Evolutionary conservation across 2,329 filamentous ascomycete species (phyloP).

Genomic region (Monilinia fructicola): DNA sequence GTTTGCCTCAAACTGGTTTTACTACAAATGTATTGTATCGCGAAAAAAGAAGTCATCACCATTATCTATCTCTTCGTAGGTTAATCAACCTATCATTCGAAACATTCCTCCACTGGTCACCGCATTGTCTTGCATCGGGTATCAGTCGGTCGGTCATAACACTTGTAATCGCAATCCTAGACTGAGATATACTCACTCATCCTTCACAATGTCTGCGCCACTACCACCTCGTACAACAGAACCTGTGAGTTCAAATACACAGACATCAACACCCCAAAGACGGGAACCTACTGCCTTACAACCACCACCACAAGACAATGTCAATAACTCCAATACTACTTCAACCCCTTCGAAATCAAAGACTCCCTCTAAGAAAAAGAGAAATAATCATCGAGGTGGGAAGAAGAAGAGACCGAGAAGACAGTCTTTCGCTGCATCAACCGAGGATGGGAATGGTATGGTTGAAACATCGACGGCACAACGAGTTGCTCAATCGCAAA

Average conservation of each 20-base stretch:
- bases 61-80: conserved; percentile 16
- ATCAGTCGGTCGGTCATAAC: conserved; percentile 1
- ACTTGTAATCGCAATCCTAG: neutral
- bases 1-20: neutral
- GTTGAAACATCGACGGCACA: conserved; percentile 40
- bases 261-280: conserved; percentile 25
- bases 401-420: conserved; percentile 75
- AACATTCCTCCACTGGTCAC: neutral
- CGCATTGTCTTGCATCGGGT: neutral
- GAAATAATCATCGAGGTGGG: conserved; percentile 71
- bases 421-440: conserved; percentile 73
- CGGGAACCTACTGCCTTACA: conserved; percentile 37
- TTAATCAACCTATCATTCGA: neutral
- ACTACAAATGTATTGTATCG: conserved; percentile 14
- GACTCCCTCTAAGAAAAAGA: conserved; percentile 55
- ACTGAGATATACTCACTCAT: neutral
- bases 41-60: neutral
- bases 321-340: conserved; percentile 27
- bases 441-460: conserved; percentile 48
- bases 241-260: conserved; percentile 24
- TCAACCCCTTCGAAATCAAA: conserved; percentile 26
- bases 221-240: conserved; percentile 26
- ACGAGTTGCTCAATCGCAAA: conserved; percentile 38
- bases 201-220: conserved; percentile 31
- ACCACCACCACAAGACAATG: conserved; percentile 23